Evolutionary conservation across 768 basidiomycete genomes (phyloP).

Genomic region (Cystoderma amianthinum): DNA sequence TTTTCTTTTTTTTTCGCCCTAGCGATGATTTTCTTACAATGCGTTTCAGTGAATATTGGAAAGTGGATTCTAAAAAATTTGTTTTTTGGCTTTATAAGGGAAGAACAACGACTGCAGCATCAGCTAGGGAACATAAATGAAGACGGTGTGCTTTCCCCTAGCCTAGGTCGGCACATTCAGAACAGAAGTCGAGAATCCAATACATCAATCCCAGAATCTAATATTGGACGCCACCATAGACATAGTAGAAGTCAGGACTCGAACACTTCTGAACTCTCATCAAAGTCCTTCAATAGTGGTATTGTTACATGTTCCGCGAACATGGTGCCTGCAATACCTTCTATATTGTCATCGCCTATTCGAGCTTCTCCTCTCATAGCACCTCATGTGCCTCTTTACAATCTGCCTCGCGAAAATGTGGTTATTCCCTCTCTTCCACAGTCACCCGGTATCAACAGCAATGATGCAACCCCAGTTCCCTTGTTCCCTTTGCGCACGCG

Average conservation of each 20-base stretch:
- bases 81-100: slow-evolving; percentile 72
- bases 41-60: slow-evolving; percentile 72
- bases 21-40: slow-evolving; percentile 35
- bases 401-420: slow-evolving; percentile 16
- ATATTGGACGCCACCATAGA: slow-evolving; percentile 18
- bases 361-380: slow-evolving; percentile 51
- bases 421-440: slow-evolving; percentile 31
- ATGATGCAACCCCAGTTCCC: slow-evolving; percentile 17
- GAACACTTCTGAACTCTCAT: background rate
- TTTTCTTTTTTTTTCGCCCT: slow-evolving; percentile 23
- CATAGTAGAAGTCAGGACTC: too few species aligned
- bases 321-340: slow-evolving; percentile 61
- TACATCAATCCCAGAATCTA: slow-evolving; percentile 11
- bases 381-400: slow-evolving; percentile 47
- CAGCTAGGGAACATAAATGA: background rate
- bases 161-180: slow-evolving; percentile 10
- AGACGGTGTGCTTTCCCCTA: slow-evolving; percentile 11
- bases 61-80: slow-evolving; percentile 88
- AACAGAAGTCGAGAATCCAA: background rate
- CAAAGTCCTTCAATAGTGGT: slow-evolving; percentile 15
- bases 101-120: slow-evolving; percentile 38
- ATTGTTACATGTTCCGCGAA: slow-evolving; percentile 57
- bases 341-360: slow-evolving; percentile 32
- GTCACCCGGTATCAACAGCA: slow-evolving; percentile 28
- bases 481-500: slow-evolving; percentile 22